These are phyloP conservation scores for Rostrohypoxylon terebratum DNA, from an alignment of 495 filamentous ascomycete species.

Conservation along the genomic window DNA sequence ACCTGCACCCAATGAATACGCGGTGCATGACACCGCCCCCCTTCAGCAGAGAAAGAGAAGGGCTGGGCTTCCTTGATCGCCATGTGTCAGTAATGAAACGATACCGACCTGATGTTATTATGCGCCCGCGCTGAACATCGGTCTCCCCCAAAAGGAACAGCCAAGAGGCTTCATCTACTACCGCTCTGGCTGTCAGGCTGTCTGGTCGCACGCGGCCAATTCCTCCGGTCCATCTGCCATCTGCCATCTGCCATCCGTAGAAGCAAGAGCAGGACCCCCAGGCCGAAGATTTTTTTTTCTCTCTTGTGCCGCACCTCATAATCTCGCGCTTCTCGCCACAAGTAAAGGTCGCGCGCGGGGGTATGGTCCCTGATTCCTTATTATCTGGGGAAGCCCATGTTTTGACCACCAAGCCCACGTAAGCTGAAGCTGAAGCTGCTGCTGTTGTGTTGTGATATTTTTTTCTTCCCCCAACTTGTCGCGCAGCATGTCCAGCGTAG, in stretches of 20 bases:
- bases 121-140: background rate
- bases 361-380: background rate
- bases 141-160: background rate
- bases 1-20: background rate
- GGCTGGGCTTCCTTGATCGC: background rate
- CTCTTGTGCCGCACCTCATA: background rate
- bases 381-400: background rate
- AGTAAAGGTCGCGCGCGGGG: background rate
- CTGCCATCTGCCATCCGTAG: background rate
- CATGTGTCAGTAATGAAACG: background rate
- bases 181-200: too few relatives aligned
- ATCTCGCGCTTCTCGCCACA: background rate
- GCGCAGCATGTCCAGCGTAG: background rate
- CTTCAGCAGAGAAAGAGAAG: background rate
- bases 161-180: background rate
- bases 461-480: background rate
- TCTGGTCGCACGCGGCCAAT: background rate
- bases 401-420: background rate
- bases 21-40: background rate
- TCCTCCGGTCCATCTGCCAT: background rate
- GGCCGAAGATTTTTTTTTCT: background rate
- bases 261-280: background rate
- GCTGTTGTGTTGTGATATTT: background rate
- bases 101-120: background rate
- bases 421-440: background rate